phyloP scores from a whole-genome alignment of 2,329 filamentous ascomycete genomes.

The Stagonosporopsis rhizophila region DNA sequence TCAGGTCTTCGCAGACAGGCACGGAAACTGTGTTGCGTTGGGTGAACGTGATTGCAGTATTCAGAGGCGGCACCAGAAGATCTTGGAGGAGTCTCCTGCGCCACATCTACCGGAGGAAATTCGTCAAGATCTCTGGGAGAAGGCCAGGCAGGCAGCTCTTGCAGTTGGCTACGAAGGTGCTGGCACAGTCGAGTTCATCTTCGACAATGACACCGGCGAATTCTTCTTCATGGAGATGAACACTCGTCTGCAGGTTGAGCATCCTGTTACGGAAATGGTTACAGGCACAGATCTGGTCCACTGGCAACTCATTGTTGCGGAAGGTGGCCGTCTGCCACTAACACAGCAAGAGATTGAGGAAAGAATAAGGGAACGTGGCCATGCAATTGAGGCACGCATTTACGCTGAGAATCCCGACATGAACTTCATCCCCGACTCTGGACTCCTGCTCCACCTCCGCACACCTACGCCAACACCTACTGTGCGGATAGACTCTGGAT shows the following conservation, averaged over 20 bases:
- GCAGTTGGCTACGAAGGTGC: slow-evolving; percentile 71
- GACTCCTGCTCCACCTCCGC: slow-evolving; percentile 80
- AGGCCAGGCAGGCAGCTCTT: slow-evolving; percentile 67
- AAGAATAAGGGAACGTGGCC: slow-evolving; percentile 76
- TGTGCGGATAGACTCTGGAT: slow-evolving; percentile 91
- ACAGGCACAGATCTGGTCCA: slow-evolving; percentile 82
- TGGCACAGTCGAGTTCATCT: slow-evolving; percentile 73
- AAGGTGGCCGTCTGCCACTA: slow-evolving; percentile 70
- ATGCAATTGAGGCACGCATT: slow-evolving; percentile 93
- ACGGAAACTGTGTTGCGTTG: slow-evolving; percentile 69
- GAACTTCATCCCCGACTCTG: slow-evolving; percentile 94
- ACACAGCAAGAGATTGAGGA: slow-evolving; percentile 70
- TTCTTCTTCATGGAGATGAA: slow-evolving; percentile 79
- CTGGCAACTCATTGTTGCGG: slow-evolving; percentile 92
- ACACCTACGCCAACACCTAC: slow-evolving; percentile 74
- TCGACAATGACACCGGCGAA: slow-evolving; percentile 69
- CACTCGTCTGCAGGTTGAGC: slow-evolving; percentile 91
- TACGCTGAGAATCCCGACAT: slow-evolving; percentile 94
- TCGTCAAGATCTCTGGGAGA: slow-evolving; percentile 70
- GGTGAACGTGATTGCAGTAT: slow-evolving; percentile 72
- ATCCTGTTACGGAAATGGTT: slow-evolving; percentile 87
- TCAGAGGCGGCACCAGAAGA: slow-evolving; percentile 70
- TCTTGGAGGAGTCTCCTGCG: slow-evolving; percentile 70
- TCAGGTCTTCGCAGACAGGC: slow-evolving; percentile 70
- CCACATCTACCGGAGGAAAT: slow-evolving; percentile 66